Conservation (phyloP, 805 yeast species). For the Pichia nanzhaoensis region DNA sequence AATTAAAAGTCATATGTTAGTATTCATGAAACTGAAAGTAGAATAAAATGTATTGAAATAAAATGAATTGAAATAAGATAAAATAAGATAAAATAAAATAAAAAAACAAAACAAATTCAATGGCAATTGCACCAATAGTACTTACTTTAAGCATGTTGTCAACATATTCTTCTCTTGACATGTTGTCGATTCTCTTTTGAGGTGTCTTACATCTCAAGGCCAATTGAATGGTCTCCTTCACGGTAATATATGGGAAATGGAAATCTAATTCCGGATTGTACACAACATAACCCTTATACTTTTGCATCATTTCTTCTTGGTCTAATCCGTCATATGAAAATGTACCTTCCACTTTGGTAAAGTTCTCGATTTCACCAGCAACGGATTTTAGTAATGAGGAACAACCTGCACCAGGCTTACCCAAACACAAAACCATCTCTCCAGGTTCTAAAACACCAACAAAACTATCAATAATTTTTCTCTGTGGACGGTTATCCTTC, state of each 20-base stretch:
- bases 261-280: conserved; percentile 52
- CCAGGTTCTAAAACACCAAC: conserved; percentile 37
- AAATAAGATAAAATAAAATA: background rate
- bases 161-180: conserved; percentile 38
- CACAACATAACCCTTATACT: conserved; percentile 41
- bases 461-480: conserved; percentile 23
- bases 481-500: conserved; percentile 27
- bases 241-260: conserved; percentile 51
- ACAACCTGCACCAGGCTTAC: conserved; percentile 62
- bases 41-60: too few relatives aligned
- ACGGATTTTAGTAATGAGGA: conserved; percentile 45
- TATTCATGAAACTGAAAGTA: too few relatives aligned
- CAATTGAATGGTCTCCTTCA: conserved; percentile 49
- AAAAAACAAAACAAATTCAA: background rate
- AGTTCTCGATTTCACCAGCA: conserved; percentile 39
- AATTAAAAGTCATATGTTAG: too few relatives aligned
- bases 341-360: conserved; percentile 32
- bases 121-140: too few relatives aligned
- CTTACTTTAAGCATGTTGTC: conserved; percentile 36
- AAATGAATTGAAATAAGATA: background rate
- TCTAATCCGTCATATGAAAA: conserved; percentile 44
- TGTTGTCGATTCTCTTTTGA: conserved; percentile 29
- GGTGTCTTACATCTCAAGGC: conserved; percentile 59
- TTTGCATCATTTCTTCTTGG: conserved; percentile 40
- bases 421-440: conserved; percentile 46